Evolutionary conservation across 176 grass and related monocot species (phyloP), one percentile per base, ranked within the genome.

Genomic region (Triticum dicoccoides): DNA sequence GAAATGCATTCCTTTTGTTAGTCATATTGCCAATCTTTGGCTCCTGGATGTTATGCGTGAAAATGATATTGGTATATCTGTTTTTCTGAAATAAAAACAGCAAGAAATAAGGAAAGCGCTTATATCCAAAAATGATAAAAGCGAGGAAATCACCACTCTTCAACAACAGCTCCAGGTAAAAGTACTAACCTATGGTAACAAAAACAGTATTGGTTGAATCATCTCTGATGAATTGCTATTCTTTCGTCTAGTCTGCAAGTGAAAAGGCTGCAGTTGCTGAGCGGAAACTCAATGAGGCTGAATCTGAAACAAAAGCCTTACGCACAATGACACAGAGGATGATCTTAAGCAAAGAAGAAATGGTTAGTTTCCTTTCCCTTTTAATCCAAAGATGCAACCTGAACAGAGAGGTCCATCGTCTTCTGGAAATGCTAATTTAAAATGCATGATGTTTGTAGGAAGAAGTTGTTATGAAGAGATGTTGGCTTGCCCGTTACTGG

Each of bases 401-500:
- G n/a, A 70, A 70, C 9, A 83, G 24, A 62, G 20, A 58, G 62
- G 37, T 84, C 79, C 11, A 52, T 81, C 64, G 52, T 45, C 51
- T 38, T 82, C 14, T 56, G 20, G 33, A 84, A 56, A 81, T 49
- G 12, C 8, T 83, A 69, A 90, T 70, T 83, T 71, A 13, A 79
- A 84, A 67, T 38, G 35, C 76, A 61, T 77, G 23, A 56, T 67
- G 24, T 58, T 80, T 84, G 82, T 80, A 96, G 92, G 92, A 98
- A 87, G 97, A 96, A 80, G 92, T 95, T 86, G 92, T 91, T 61
- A 85, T 98, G 66, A 96, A 98, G 85, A 94, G 97, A 73, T 98
- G 94, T 89, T 98, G 97, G 97, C 94, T 98, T 83, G 91, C 97
- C 77, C 90, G 94, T 58, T 98, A 94, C 64, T 98, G 94, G 97